A percentile compares a stretch with the other conserved stretches of the same genome.
phyloP scores from a whole-genome alignment of 2,329 filamentous ascomycete species.

The Ilyonectria robusta region DNA sequence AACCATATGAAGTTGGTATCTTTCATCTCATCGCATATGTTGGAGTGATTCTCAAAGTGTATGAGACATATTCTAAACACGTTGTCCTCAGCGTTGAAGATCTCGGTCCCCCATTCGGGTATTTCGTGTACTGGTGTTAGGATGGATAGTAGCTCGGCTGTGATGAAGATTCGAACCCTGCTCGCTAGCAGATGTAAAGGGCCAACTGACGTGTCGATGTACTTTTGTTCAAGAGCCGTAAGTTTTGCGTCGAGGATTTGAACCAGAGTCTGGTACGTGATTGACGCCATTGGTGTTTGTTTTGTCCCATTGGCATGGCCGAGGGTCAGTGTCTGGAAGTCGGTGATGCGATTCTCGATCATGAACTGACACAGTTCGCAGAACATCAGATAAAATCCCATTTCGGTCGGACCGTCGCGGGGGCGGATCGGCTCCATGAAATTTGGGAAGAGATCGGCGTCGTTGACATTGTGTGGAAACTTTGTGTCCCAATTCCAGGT shows the following conservation, averaged over 20 bases:
- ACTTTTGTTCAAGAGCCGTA: constrained; percentile 6
- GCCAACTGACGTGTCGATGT: constrained; percentile 15
- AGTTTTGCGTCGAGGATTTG: constrained; percentile 18
- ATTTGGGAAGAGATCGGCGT: constrained; percentile 26
- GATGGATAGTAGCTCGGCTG: constrained; percentile 11
- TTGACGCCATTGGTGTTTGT: background rate
- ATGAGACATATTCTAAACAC: constrained; percentile 19
- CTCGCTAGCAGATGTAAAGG: constrained; percentile 22
- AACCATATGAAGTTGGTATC: constrained; percentile 21
- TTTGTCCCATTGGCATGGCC: constrained; percentile 6
- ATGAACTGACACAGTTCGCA: constrained; percentile 18
- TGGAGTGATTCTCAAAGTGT: constrained; percentile 23
- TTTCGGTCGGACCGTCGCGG: constrained; percentile 24
- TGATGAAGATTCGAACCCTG: background rate
- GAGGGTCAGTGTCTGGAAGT: constrained; percentile 12
- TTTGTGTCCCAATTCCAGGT: constrained; percentile 28
- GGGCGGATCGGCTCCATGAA: constrained; percentile 24
- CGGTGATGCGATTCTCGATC: constrained; percentile 26
- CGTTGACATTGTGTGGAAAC: constrained; percentile 27
- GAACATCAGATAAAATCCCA: constrained; percentile 22
- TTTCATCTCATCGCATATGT: constrained; percentile 20
- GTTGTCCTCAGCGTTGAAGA: constrained; percentile 27
- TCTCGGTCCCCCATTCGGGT: constrained; percentile 28
- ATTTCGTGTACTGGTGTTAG: constrained; percentile 23
- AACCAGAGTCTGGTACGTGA: constrained; percentile 1